Evolutionary conservation across 345 rosid species (phyloP).

Genomic region (Syzygium jambos): DNA sequence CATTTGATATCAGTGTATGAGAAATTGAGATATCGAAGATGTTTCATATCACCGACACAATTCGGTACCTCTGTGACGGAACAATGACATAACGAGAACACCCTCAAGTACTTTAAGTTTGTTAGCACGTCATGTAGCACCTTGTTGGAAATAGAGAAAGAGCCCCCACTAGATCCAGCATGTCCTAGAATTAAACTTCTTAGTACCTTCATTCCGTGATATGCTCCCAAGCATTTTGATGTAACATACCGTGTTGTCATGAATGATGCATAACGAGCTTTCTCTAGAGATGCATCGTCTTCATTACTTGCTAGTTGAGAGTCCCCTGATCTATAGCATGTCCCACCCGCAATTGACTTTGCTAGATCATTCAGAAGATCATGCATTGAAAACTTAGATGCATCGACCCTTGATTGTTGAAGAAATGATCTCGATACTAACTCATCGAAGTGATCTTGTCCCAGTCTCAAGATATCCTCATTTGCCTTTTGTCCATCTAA

Average conservation of each 20-base stretch:
- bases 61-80: background rate
- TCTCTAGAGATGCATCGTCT: background rate
- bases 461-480: background rate
- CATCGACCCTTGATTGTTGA: background rate
- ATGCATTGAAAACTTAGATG: background rate
- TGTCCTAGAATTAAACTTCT: rapidly evolving
- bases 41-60: background rate
- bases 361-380: background rate
- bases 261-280: background rate
- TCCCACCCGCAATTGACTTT: background rate
- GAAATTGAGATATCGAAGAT: background rate
- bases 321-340: background rate
- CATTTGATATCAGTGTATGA: background rate
- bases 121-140: background rate
- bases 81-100: background rate
- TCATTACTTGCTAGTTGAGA: background rate
- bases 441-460: background rate
- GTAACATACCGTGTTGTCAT: background rate
- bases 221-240: background rate
- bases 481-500: background rate
- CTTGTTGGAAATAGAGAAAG: background rate
- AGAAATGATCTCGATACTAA: background rate
- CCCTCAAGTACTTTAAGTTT: background rate
- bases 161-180: background rate
- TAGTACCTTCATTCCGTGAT: background rate